Evolutionary conservation across 805 yeast species (phyloP).

Genomic region (Zygoascus biomembranicola): DNA sequence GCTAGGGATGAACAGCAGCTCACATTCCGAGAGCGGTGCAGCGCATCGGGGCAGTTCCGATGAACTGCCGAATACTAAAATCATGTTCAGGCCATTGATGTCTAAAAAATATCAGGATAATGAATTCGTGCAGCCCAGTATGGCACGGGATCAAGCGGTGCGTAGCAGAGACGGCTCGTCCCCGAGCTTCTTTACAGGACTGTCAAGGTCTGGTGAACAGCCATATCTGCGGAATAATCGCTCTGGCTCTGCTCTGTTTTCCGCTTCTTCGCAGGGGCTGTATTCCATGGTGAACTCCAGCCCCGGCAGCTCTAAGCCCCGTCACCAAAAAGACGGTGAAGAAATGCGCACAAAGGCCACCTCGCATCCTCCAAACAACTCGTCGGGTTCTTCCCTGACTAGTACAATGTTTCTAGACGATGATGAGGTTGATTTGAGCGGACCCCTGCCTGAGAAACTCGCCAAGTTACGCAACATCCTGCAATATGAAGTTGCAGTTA

Average conservation of each 20-base stretch:
- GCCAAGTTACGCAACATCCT: constrained; percentile 10
- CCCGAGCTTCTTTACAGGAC: not conserved
- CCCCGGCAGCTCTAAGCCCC: too few species aligned
- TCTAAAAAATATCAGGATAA: not conserved
- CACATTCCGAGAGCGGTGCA: too few species aligned
- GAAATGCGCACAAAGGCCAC: too few species aligned
- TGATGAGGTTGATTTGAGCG: not conserved
- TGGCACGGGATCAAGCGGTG: not conserved
- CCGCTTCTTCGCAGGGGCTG: not conserved
- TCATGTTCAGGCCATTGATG: not conserved
- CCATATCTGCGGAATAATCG: not conserved
- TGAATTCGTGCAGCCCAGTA: not conserved
- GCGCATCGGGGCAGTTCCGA: too few species aligned
- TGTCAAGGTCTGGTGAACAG: not conserved
- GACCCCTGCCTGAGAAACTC: constrained; percentile 10
- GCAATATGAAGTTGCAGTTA: constrained; percentile 12
- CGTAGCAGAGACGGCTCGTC: not conserved
- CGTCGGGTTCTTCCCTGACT: not conserved
- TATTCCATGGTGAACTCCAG: too few species aligned
- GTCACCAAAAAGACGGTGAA: too few species aligned
- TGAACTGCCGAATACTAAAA: not conserved
- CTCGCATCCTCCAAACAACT: too few species aligned
- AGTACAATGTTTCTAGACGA: not conserved
- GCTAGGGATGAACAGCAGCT: too few species aligned
- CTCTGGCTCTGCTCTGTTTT: not conserved